These are phyloP conservation scores for Neopestalotiopsis clavispora DNA, from an alignment of 2,329 filamentous ascomycete species.

Conservation along the genomic window DNA sequence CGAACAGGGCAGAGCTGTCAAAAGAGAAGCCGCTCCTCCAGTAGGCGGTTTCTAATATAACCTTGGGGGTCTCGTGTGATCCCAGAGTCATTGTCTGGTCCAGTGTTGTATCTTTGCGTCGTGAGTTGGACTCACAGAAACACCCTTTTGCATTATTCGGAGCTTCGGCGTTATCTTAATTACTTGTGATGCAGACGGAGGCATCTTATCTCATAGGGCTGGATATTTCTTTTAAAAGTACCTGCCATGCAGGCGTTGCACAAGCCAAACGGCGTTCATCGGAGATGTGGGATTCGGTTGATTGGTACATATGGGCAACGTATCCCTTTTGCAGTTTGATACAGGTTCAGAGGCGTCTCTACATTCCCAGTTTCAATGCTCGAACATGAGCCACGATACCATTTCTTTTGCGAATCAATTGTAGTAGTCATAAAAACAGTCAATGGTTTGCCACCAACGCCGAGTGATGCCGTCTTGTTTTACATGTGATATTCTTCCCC, in stretches of 20 bases:
- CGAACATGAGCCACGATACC: constrained; percentile 18
- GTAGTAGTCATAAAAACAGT: neutral
- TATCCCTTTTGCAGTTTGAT: neutral
- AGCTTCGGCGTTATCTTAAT: constrained; percentile 11
- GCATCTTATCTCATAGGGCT: neutral
- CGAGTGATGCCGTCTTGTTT: constrained; percentile 8
- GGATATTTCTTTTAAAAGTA: neutral
- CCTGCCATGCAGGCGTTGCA: neutral
- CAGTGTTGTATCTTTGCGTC: neutral
- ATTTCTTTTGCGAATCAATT: constrained; percentile 6
- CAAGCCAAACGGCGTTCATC: constrained; percentile 7
- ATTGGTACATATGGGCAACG: constrained; percentile 1
- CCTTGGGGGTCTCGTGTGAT: constrained; percentile 8
- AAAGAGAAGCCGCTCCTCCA: constrained; percentile 36
- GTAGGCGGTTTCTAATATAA: constrained; percentile 30
- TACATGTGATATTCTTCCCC: neutral
- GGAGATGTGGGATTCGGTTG: neutral
- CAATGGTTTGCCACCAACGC: constrained; percentile 13
- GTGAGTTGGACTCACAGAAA: neutral
- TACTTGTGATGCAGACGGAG: neutral
- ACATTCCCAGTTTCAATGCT: constrained; percentile 4
- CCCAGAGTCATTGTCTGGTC: neutral
- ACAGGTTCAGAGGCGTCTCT: constrained; percentile 10
- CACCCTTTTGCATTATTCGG: constrained; percentile 9
- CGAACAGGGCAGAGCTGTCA: constrained; percentile 29